phyloP scores from a whole-genome alignment of 257 asterid genomes.

The Henckelia pumila region DNA sequence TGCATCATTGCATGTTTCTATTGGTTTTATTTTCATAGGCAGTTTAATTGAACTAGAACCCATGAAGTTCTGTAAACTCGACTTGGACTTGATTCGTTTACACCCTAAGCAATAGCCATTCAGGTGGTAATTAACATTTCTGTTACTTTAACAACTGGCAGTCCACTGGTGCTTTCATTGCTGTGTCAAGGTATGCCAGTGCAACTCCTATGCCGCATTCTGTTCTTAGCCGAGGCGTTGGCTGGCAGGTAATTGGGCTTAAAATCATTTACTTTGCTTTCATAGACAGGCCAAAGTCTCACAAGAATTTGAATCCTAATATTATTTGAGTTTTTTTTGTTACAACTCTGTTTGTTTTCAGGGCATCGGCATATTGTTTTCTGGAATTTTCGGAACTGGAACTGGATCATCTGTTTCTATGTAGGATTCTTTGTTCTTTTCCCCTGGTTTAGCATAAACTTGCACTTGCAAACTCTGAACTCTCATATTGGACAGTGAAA shows the following conservation, averaged over 20 bases:
- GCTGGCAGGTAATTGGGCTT: conserved; percentile 76
- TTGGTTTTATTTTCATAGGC: not conserved
- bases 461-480: not conserved
- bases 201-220: conserved; percentile 97
- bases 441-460: not conserved
- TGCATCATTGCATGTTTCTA: not conserved
- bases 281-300: not conserved
- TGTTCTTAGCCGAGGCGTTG: conserved; percentile 90
- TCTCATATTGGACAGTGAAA: conserved; percentile 54
- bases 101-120: not conserved
- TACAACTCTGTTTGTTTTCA: conserved; percentile 24
- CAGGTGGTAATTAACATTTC: not conserved
- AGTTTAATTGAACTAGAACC: not conserved
- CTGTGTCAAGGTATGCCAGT: conserved; percentile 86
- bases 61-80: not conserved
- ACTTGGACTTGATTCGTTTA: not conserved
- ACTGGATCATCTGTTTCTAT: conserved; percentile 83
- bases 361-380: conserved; percentile 80
- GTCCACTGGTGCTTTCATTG: conserved; percentile 91
- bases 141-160: conserved; percentile 27
- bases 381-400: conserved; percentile 90
- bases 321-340: not conserved
- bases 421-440: conserved; percentile 44
- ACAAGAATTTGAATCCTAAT: not conserved
- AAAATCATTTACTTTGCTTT: not conserved